phyloP scores from a whole-genome alignment of 305 asterid species.

The Withania somnifera region DNA sequence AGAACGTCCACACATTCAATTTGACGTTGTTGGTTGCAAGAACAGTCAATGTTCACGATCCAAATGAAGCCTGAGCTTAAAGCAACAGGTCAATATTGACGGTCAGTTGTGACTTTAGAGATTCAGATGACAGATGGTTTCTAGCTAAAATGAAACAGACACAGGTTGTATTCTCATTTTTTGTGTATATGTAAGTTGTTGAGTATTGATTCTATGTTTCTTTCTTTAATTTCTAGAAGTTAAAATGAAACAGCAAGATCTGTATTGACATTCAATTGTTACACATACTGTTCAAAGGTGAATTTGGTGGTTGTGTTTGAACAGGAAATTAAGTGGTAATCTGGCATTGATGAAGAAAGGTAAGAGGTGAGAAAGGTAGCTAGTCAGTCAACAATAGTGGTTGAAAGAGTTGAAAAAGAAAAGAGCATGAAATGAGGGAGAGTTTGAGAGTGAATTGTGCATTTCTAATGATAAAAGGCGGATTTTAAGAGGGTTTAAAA shows the following conservation, averaged over 20 bases:
- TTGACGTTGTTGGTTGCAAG: not conserved
- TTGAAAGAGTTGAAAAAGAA: not conserved
- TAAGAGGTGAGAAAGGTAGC: not conserved
- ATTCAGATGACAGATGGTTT: not conserved
- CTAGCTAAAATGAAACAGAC: not conserved
- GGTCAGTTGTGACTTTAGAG: not conserved
- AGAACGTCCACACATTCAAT: not conserved
- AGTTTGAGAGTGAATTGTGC: not conserved
- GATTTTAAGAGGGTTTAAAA: no score
- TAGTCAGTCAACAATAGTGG: not conserved
- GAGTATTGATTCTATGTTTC: not conserved
- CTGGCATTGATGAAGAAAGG: not conserved
- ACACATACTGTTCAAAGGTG: not conserved
- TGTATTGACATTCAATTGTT: not conserved
- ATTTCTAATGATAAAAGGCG: not conserved
- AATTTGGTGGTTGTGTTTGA: not conserved
- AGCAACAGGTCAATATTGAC: not conserved
- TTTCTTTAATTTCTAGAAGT: not conserved
- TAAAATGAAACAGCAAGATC: not conserved
- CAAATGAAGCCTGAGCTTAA: not conserved
- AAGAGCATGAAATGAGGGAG: not conserved
- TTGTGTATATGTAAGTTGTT: not conserved
- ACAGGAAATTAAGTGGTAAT: not conserved
- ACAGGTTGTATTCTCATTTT: not conserved
- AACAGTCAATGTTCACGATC: not conserved